Conservation (phyloP, 2,329 filamentous ascomycete genomes). For the Xylariaceae sp. region DNA sequence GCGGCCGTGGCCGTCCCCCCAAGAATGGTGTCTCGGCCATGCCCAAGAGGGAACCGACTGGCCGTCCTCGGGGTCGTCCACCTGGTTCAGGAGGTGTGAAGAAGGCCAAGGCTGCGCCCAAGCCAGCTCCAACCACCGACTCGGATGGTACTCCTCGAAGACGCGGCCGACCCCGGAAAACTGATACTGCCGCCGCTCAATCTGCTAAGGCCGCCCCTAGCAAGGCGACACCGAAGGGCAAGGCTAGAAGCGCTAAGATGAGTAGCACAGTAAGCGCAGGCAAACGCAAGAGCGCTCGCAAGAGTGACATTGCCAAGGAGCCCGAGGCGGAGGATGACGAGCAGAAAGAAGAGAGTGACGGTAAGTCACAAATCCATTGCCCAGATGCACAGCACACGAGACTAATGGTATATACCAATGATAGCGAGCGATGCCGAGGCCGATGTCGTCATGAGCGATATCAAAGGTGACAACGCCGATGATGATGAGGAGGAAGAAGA, state of each 20-base stretch:
- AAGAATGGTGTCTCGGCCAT: constrained; percentile 32
- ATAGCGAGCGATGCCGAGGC: constrained; percentile 8
- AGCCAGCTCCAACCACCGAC: constrained; percentile 8
- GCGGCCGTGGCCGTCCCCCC: constrained; percentile 34
- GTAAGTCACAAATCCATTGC: constrained; percentile 6
- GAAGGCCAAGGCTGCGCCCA: constrained; percentile 20
- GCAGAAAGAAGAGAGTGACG: constrained; percentile 16
- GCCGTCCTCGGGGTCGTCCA: constrained; percentile 45
- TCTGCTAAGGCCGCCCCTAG: constrained; percentile 23
- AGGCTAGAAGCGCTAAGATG: constrained; percentile 16
- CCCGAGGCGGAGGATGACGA: constrained; percentile 25
- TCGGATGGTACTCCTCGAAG: constrained; percentile 14
- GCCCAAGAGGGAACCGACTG: constrained; percentile 33
- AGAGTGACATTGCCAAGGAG: constrained; percentile 22
- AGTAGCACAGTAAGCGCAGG: constrained; percentile 16
- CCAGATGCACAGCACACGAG: not conserved
- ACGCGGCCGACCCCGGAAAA: constrained; percentile 32
- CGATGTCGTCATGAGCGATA: constrained; percentile 18
- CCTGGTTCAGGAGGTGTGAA: constrained; percentile 29
- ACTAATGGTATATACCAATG: constrained; percentile 3
- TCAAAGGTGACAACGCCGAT: constrained; percentile 11
- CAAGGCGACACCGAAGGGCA: constrained; percentile 21
- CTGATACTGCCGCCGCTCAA: constrained; percentile 12
- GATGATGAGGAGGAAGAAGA: constrained; percentile 10
- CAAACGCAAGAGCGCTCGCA: constrained; percentile 15